Conservation (phyloP, 768 basidiomycete genomes). For the Psilocybe tampanensis region DNA sequence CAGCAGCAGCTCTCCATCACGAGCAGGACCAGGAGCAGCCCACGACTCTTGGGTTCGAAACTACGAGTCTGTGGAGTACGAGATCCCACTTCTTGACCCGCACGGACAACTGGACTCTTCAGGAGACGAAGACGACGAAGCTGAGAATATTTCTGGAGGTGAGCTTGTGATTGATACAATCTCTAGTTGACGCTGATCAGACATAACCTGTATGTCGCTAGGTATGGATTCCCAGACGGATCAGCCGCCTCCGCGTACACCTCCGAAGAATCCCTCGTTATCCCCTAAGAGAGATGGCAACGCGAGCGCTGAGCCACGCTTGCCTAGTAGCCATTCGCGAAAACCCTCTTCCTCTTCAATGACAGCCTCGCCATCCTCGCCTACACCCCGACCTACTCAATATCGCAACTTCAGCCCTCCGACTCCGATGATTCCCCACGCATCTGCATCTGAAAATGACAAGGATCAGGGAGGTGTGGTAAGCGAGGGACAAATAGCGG, state of each 20-base stretch:
- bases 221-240: not conserved
- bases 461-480: not conserved
- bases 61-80: slow-evolving; percentile 6
- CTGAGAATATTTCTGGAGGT: not conserved
- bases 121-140: slow-evolving; percentile 2
- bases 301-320: not conserved
- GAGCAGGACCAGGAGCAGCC: too few relatives aligned
- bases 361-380: not conserved
- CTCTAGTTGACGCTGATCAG: not conserved
- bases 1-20: too few relatives aligned
- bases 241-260: slow-evolving; percentile 3
- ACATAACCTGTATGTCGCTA: not conserved
- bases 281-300: not conserved
- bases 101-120: not conserved
- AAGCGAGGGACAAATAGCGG: not conserved
- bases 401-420: not conserved
- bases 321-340: not conserved
- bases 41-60: slow-evolving; percentile 3
- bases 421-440: too few relatives aligned
- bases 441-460: not conserved
- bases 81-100: slow-evolving; percentile 5
- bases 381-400: not conserved
- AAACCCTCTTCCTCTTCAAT: not conserved
- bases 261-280: slow-evolving; percentile 1
- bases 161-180: not conserved